Evolutionary conservation across 495 filamentous ascomycete genomes (phyloP).

Genomic region (Tuber aestivum): DNA sequence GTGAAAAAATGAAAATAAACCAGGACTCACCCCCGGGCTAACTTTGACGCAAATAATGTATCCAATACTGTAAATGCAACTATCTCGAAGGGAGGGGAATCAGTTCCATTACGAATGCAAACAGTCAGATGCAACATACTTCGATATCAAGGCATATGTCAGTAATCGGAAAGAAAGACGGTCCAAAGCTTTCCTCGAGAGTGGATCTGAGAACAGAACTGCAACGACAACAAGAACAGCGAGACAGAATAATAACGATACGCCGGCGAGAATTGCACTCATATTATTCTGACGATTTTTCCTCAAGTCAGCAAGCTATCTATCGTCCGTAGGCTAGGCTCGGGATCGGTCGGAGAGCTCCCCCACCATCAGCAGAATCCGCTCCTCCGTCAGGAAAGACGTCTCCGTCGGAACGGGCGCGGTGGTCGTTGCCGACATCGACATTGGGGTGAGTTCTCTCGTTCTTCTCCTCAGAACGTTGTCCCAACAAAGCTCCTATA

Average conservation of each 20-base stretch:
- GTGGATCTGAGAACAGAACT: slow-evolving; percentile 16
- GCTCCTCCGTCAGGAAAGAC: slow-evolving; percentile 23
- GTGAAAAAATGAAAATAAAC: neutral
- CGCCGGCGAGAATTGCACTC: slow-evolving; percentile 25
- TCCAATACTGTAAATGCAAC: slow-evolving; percentile 28
- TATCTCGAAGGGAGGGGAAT: neutral
- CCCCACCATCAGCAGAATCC: slow-evolving; percentile 25
- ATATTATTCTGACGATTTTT: slow-evolving; percentile 26
- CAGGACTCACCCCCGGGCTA: slow-evolving; percentile 20
- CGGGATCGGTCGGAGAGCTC: neutral
- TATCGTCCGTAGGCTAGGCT: neutral
- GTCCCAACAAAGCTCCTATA: neutral
- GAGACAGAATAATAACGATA: slow-evolving; percentile 16
- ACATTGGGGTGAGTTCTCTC: neutral
- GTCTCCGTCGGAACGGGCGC: slow-evolving; percentile 8
- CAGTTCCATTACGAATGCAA: neutral
- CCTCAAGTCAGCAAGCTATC: neutral
- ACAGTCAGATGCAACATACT: slow-evolving; percentile 10
- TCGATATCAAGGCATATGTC: slow-evolving; percentile 27
- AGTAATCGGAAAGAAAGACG: slow-evolving; percentile 30
- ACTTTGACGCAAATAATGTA: slow-evolving; percentile 31
- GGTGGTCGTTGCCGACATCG: slow-evolving; percentile 17
- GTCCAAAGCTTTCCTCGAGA: slow-evolving; percentile 16
- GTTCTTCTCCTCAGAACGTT: neutral
- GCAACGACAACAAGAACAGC: slow-evolving; percentile 17